Conservation (phyloP, 371 early-diverging fungal genomes). For the Lichtheimia hyalospora region DNA sequence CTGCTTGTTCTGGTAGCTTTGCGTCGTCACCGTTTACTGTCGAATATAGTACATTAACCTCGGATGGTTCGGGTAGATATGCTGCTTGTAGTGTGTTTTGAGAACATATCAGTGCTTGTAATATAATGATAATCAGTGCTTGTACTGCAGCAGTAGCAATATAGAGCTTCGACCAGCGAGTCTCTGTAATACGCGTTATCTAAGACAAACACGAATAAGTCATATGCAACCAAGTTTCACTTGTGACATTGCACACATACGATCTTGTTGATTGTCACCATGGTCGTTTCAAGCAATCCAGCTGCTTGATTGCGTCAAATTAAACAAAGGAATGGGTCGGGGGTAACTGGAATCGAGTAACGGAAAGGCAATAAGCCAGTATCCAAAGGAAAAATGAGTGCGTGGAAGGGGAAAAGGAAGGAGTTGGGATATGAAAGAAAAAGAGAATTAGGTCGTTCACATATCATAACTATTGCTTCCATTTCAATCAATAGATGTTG, state of each 20-base stretch:
- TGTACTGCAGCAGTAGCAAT: conserved; percentile 28
- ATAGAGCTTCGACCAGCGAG: conserved; percentile 38
- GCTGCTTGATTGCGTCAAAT: conserved; percentile 21
- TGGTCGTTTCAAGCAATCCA: conserved; percentile 25
- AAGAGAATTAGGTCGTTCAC: background rate
- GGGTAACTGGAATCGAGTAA: background rate
- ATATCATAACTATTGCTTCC: background rate
- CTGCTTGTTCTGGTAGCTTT: conserved; percentile 19
- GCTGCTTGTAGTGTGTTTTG: conserved; percentile 26
- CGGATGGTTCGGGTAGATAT: conserved; percentile 12
- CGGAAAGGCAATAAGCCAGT: no score
- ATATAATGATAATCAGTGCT: conserved; percentile 24
- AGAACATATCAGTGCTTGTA: conserved; percentile 26
- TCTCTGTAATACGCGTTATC: conserved; percentile 34
- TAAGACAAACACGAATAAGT: conserved; percentile 5
- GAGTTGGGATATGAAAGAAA: background rate
- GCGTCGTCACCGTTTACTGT: conserved; percentile 7
- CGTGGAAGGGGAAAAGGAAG: background rate
- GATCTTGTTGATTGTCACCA: conserved; percentile 36
- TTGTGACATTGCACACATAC: conserved; percentile 5
- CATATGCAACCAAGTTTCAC: background rate
- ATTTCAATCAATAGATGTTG: background rate
- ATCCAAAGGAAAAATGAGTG: background rate
- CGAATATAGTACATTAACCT: conserved; percentile 5
- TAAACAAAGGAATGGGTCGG: background rate